Evolutionary conservation across 108 stramenopile species (phyloP).

Genomic region (Chaetoceros tenuissimus): DNA sequence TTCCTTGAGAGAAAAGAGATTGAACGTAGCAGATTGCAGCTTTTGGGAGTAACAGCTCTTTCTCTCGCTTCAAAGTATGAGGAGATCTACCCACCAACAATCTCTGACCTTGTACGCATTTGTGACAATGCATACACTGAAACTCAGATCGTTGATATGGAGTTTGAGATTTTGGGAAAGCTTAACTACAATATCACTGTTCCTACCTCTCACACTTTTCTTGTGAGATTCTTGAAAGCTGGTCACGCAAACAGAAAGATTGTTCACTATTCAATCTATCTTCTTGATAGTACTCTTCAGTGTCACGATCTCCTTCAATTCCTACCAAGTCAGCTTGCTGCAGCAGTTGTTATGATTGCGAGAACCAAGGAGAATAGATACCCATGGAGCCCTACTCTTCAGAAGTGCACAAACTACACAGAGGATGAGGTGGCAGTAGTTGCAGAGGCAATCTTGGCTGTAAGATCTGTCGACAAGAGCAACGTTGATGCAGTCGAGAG

Average conservation of each 20-base stretch:
- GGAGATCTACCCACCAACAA: conserved; percentile 82
- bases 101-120: conserved; percentile 74
- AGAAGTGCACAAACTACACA: conserved; percentile 66
- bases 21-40: conserved; percentile 65
- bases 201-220: conserved; percentile 85
- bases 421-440: conserved; percentile 74
- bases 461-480: conserved; percentile 25
- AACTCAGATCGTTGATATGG: conserved; percentile 85
- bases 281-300: conserved; percentile 85
- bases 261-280: conserved; percentile 77
- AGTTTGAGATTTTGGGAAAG: conserved; percentile 73
- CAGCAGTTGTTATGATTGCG: conserved; percentile 82
- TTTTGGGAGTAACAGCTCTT: conserved; percentile 76
- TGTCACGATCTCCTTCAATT: conserved; percentile 76
- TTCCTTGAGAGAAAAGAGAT: conserved; percentile 57
- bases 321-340: conserved; percentile 84
- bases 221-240: conserved; percentile 89
- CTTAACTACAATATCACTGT: conserved; percentile 82
- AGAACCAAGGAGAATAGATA: conserved; percentile 58
- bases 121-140: conserved; percentile 65
- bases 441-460: conserved; percentile 45
- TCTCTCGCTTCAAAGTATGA: conserved; percentile 90
- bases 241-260: conserved; percentile 79
- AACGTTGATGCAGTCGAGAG: conserved; percentile 57
- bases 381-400: conserved; percentile 84